Percentiles rank a stretch among this genome's conserved stretches.
Evolutionary conservation across 345 rosid species (phyloP).

Genomic region (Lepidium sativum): DNA sequence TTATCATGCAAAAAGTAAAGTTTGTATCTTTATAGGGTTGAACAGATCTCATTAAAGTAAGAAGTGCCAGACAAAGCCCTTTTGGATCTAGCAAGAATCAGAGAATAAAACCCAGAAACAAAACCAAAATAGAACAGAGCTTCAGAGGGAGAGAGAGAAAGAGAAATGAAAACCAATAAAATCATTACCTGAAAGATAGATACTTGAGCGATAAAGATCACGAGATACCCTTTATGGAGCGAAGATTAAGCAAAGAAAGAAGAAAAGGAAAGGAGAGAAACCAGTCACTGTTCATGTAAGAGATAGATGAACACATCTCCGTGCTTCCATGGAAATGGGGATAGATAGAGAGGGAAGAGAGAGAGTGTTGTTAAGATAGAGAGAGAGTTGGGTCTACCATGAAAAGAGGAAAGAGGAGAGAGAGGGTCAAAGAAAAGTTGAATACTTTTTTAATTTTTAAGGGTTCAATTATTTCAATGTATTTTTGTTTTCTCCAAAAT

Average conservation of each 20-base stretch:
- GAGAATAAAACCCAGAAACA: conserved; percentile 34
- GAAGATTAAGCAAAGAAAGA: conserved; percentile 12
- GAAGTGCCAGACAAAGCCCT: conserved; percentile 21
- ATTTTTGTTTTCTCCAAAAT: conserved; percentile 26
- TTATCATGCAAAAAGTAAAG: conserved; percentile 16
- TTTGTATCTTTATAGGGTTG: background rate
- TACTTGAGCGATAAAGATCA: conserved; percentile 16
- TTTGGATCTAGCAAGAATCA: conserved; percentile 37
- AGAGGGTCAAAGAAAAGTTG: conserved; percentile 44
- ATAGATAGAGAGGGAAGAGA: conserved; percentile 21
- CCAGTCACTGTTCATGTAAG: conserved; percentile 23
- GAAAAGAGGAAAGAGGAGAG: conserved; percentile 30
- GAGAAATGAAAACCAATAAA: background rate
- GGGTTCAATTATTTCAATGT: conserved; percentile 26
- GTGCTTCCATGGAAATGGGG: conserved; percentile 38
- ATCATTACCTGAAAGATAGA: conserved; percentile 21
- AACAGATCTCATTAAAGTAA: conserved; percentile 39
- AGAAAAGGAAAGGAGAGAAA: conserved; percentile 18
- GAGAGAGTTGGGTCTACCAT: conserved; percentile 42
- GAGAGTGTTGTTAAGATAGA: conserved; percentile 24
- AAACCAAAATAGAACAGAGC: conserved; percentile 30
- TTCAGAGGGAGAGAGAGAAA: conserved; percentile 18
- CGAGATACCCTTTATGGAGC: background rate
- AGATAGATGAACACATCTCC: conserved; percentile 19
- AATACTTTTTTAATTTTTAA: conserved; percentile 8